phyloP scores from a whole-genome alignment of 495 filamentous ascomycete genomes.

The Hypoxylon lienhwacheense region DNA sequence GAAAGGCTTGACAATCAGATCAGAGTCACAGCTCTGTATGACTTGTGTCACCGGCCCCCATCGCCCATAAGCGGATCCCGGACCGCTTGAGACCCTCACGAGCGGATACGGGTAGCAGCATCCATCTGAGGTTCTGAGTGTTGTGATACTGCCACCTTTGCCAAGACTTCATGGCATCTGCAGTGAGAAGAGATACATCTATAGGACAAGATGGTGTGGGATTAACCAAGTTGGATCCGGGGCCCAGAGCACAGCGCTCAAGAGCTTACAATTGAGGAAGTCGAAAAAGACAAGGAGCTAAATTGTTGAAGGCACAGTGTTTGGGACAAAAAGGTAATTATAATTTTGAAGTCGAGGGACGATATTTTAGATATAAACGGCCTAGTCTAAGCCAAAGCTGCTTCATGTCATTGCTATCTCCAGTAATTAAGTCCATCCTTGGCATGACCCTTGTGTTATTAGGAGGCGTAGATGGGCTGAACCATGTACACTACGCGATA shows the following conservation, averaged over 20 bases:
- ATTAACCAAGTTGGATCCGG: neutral
- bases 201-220: slow-evolving; percentile 11
- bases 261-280: slow-evolving; percentile 1
- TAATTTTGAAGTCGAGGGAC: neutral
- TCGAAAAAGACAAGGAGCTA: neutral
- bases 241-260: neutral
- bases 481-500: too few species aligned
- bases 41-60: slow-evolving; percentile 24
- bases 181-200: slow-evolving; percentile 4
- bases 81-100: slow-evolving; percentile 8
- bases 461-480: too few species aligned
- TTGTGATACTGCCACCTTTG: slow-evolving; percentile 4
- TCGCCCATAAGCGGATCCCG: neutral
- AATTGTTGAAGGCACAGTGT: neutral
- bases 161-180: slow-evolving; percentile 16
- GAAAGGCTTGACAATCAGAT: slow-evolving; percentile 14
- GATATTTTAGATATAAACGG: too few species aligned
- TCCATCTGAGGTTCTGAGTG: neutral
- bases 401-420: too few species aligned
- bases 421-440: too few species aligned
- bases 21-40: slow-evolving; percentile 27
- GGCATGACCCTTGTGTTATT: too few species aligned
- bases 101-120: slow-evolving; percentile 23
- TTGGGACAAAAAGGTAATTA: neutral
- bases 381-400: too few species aligned